These are phyloP conservation scores for Scytalidium sp. DNA, from an alignment of 2,329 filamentous ascomycete species.

Conservation along the genomic window DNA sequence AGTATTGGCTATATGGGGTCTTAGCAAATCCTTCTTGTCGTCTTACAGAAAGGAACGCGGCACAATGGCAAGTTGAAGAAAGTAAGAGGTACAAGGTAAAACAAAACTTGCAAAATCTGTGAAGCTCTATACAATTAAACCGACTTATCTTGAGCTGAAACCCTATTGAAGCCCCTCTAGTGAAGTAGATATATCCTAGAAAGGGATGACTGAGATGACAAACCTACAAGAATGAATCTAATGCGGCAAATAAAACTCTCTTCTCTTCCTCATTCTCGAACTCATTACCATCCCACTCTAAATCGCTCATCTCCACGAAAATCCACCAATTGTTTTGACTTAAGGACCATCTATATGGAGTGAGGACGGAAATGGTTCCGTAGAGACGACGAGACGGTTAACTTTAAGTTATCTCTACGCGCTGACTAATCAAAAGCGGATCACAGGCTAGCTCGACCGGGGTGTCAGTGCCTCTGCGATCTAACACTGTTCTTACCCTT, in stretches of 20 bases:
- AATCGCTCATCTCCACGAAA: constrained; percentile 6
- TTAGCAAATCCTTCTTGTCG: neutral
- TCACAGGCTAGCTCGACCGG: neutral
- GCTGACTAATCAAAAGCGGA: neutral
- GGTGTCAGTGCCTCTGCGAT: neutral
- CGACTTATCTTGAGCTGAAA: too few species aligned
- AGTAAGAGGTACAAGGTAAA: constrained; percentile 4
- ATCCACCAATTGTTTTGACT: too few species aligned
- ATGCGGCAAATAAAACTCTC: constrained; percentile 72
- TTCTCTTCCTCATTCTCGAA: constrained; percentile 77
- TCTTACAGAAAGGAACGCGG: constrained; percentile 3
- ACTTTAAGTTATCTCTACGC: neutral
- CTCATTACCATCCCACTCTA: constrained; percentile 48
- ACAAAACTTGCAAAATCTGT: constrained; percentile 3
- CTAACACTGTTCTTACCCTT: neutral
- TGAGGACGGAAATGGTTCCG: neutral
- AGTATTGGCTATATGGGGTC: constrained; percentile 67
- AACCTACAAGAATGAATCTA: constrained; percentile 87
- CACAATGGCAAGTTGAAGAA: constrained; percentile 5
- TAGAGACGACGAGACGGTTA: neutral
- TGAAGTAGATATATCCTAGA: too few species aligned
- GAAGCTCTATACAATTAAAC: too few species aligned
- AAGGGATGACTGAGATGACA: constrained; percentile 3
- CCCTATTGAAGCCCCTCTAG: too few species aligned
- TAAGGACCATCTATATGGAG: neutral